Conservation (phyloP, 441 rosid genomes). For the Flueggea neowawraea region DNA sequence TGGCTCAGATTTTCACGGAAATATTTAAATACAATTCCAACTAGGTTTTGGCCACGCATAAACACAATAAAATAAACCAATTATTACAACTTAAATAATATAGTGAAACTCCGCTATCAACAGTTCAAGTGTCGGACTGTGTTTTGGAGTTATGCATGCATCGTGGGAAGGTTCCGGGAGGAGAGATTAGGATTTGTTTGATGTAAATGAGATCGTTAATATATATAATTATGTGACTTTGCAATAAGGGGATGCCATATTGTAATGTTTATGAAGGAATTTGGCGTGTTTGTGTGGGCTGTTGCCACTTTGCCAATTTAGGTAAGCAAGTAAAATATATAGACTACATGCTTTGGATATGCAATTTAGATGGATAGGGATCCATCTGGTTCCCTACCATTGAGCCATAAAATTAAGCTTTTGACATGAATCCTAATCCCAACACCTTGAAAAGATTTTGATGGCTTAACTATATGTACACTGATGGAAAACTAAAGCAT, state of each 20-base stretch:
- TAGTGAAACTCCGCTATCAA: neutral
- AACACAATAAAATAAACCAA: neutral
- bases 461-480: neutral
- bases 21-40: too few relatives aligned
- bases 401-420: neutral
- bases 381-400: neutral
- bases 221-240: neutral
- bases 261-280: too few relatives aligned
- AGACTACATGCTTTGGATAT: neutral
- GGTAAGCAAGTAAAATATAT: neutral
- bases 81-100: neutral
- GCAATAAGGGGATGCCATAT: too few relatives aligned
- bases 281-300: too few relatives aligned
- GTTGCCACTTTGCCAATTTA: neutral
- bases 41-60: too few relatives aligned
- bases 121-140: neutral
- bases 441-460: neutral
- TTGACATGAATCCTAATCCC: neutral
- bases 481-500: neutral
- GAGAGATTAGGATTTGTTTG: neutral
- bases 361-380: neutral
- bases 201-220: neutral
- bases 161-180: neutral
- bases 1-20: neutral
- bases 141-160: neutral